Evolutionary conservation across 441 rosid genomes (phyloP), one percentile per base, ranked within the genome.

Genomic region (Caryocar brasiliense): DNA sequence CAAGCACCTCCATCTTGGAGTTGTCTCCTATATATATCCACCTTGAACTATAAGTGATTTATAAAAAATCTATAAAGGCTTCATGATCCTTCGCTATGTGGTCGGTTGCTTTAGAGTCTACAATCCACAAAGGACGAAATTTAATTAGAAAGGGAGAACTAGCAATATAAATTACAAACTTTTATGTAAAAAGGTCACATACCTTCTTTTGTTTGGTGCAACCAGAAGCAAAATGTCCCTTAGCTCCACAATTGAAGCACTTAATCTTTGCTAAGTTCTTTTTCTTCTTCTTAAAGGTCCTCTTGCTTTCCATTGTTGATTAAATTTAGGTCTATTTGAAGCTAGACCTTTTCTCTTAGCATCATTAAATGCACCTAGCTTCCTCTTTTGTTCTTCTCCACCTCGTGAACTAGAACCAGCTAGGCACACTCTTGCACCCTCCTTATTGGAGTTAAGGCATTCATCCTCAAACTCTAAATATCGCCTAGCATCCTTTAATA

Each of bases 101-200:
- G 53, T 47, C 53, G 5, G 53, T 30, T 13, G 38, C 4, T 3
- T 12, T n/a, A 4, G 40, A 47, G 22, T 47, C 53, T 34, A 47
- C 24, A 47, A 19, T 30, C 53, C 25, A 30, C 37, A 47, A 47
- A 20, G 38, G 40, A 32, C 0, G 4, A 3, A 38, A 11, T 10
- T 47, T 10, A 15, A 24, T 22, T 2, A 30, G 7, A 19, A 3
- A 18, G 1, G 13, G 6, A 22, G 2, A 9, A 5, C 25, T 5
- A 40, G n/a, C 3, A 17, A 40, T 17, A 20, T 2, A 18, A 4
- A 9, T 2, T 3, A 40, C 2, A 40, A 6, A 40, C 3, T 1
- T 14, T 19, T 19, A 18, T 18, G 6, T 12, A 22, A 19, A 19
- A 12, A 5, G 23, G 3, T 7, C 18, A 38, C 17, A n/a, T n/a